Evolutionary conservation across 2,329 filamentous ascomycete genomes (phyloP), one percentile per base, ranked within the genome.

Genomic region (Fusarium annulatum): DNA sequence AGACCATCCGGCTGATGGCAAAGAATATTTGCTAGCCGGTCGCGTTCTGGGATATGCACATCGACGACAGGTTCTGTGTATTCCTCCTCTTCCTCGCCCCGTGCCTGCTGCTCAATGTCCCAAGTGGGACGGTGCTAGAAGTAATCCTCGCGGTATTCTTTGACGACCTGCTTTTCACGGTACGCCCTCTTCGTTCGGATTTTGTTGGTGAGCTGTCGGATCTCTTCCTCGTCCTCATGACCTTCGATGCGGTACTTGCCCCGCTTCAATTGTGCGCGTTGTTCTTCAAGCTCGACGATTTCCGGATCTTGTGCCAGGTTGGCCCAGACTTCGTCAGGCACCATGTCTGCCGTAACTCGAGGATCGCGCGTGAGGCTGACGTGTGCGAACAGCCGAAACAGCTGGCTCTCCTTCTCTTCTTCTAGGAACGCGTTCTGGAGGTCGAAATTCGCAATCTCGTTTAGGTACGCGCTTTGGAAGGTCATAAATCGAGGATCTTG

Each of bases 341-440:
- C 30, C 30, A 51, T 51, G 1, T 51, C 21, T 1, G 48, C 30
- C 0, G 30, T 68, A 21, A 77, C 74, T 28, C 72, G n/a, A n/a
- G n/a, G n/a, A n/a, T n/a, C n/a, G n/a, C n/a, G n/a, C n/a, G n/a
- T n/a, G n/a, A n/a, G n/a, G n/a, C n/a, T n/a, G n/a, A n/a, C n/a
- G n/a, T 72, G 42, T 15, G 57, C 41, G 33, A 71, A 71, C 14
- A 74, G 14, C 11, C 45, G 39, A 18, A 72, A 74, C 23, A 72
- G 42, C 46, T 69, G 42, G 45, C 38, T 52, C 41, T 70, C 16
- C 39, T 71, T 73, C 43, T 71, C 64, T 58, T 68, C 65, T 41
- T 72, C 67, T 12, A 81, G 53, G 56, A 81, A 75, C 15, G 73
- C 66, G 43, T 81, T 81, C 55, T 81, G 58, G 33, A 80, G 66